A percentile compares a stretch with the other conserved stretches of the same genome.
Evolutionary conservation across 768 basidiomycete genomes (phyloP).

Genomic region (Tulasnella sp.): DNA sequence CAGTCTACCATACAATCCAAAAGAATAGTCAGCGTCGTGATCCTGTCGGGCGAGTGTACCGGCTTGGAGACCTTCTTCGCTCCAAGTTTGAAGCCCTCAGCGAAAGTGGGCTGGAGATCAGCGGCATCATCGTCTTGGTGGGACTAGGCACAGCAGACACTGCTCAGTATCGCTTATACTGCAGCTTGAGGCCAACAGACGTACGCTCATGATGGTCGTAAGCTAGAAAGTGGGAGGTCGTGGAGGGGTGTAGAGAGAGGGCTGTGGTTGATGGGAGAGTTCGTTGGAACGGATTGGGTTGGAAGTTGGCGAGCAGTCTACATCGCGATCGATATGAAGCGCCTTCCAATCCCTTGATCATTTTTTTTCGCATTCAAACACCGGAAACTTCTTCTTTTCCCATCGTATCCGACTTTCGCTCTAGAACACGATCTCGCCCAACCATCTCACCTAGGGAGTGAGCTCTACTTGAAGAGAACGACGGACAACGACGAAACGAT

Average conservation of each 20-base stretch:
- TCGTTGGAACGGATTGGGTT: not conserved
- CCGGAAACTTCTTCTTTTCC: not conserved
- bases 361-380: not conserved
- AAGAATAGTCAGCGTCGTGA: not conserved
- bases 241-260: not conserved
- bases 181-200: not conserved
- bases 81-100: constrained; percentile 67
- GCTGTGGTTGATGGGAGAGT: not conserved
- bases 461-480: not conserved
- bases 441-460: not conserved
- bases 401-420: not conserved
- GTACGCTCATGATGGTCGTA: not conserved
- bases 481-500: not conserved
- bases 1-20: constrained; percentile 37
- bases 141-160: constrained; percentile 25
- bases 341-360: not conserved
- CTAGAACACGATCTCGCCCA: not conserved
- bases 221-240: not conserved
- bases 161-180: not conserved
- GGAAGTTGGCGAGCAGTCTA: not conserved
- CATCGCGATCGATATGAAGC: not conserved
- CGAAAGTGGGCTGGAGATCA: constrained; percentile 70
- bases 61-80: constrained; percentile 34
- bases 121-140: constrained; percentile 46
- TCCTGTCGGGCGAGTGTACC: not conserved